These are phyloP conservation scores for Sonneratia caseolaris DNA, from an alignment of 345 rosid genomes.

Conservation along the genomic window DNA sequence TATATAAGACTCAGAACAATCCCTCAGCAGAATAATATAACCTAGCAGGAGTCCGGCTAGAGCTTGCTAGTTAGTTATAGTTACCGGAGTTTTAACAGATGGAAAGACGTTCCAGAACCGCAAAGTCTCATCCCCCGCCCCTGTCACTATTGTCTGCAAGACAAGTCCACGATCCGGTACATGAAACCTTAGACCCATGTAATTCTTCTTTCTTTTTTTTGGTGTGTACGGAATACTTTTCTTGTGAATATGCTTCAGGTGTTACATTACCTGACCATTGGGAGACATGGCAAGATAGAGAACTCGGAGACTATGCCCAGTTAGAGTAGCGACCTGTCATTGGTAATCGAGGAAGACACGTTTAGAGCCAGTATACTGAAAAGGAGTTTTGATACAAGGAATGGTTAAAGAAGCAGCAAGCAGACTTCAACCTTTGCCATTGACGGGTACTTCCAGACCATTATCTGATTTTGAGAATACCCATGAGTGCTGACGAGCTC, in stretches of 20 bases:
- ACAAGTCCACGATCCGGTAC: background rate
- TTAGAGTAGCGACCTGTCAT: constrained; percentile 67
- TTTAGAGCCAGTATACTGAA: background rate
- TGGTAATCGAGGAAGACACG: background rate
- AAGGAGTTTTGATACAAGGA: too few relatives aligned
- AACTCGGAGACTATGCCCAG: constrained; percentile 89
- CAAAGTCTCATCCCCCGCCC: constrained; percentile 96
- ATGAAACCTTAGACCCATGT: background rate
- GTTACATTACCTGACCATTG: constrained; percentile 60
- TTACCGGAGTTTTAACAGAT: constrained; percentile 64
- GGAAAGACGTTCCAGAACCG: constrained; percentile 95
- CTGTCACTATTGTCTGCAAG: constrained; percentile 81
- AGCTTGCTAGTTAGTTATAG: constrained; percentile 1
- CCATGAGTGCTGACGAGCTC: constrained; percentile 97
- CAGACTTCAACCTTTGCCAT: constrained; percentile 54
- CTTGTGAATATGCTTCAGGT: background rate
- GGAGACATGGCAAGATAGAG: constrained; percentile 91
- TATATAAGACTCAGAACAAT: background rate
- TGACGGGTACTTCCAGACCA: constrained; percentile 97
- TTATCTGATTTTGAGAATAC: constrained; percentile 93
- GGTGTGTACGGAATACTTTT: background rate
- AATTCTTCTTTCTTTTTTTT: background rate
- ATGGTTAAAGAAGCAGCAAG: background rate
- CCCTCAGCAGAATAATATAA: background rate
- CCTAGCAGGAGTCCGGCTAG: background rate